Evolutionary conservation across 2,329 filamentous ascomycete genomes (phyloP), one percentile per base, ranked within the genome.

Genomic region (Ceratocystis smalleyi): DNA sequence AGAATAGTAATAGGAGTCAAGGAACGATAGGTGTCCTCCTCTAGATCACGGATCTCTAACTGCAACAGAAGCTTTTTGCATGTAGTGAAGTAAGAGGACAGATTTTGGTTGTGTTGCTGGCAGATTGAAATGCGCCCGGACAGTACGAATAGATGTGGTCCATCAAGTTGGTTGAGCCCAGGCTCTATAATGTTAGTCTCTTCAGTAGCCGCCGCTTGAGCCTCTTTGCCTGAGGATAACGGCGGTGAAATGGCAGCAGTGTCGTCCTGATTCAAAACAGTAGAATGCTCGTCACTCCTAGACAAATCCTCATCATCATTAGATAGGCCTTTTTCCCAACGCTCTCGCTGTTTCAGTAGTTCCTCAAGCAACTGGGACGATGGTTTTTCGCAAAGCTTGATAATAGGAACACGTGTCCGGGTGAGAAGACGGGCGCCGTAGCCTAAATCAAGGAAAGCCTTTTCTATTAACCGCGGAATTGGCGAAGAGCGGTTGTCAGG

Each of bases 311-410:
- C 49, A 6, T 59, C 54, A 43, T 65, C 64, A 30, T 54, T 19
- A 17, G 49, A 47, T 61, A 75, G 77, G 55, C 77, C 83, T 55
- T 74, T 79, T 68, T 92, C 88, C 87, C 88, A 92, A 70, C 85
- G 89, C 54, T 77, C 74, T 5, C 88, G 81, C 69, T 87, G 86
- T 43, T 83, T 79, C 3, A 81, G 70, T 4, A 95, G 78, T 64
- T 82, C 83, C 8, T 76, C 71, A 15, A 80, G 80, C 1, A 95
- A 77, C 65, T 80, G 77, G 1, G 79, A 73, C 0, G 81, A 79
- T 1, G 90, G 90, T 51, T 76, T 81, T 71, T 92, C 81, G 70
- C 90, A 95, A 17, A 96, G 79, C 71, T 95, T 94, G 72, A 96
- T 86, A 68, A 96, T 95, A 0, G 91, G 89, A 2, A 95, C 87